Percentiles rank a stretch among this genome's conserved stretches.
These are phyloP conservation scores for Endogone sp. DNA, from an alignment of 192 early-diverging fungal genomes.

Conservation along the genomic window DNA sequence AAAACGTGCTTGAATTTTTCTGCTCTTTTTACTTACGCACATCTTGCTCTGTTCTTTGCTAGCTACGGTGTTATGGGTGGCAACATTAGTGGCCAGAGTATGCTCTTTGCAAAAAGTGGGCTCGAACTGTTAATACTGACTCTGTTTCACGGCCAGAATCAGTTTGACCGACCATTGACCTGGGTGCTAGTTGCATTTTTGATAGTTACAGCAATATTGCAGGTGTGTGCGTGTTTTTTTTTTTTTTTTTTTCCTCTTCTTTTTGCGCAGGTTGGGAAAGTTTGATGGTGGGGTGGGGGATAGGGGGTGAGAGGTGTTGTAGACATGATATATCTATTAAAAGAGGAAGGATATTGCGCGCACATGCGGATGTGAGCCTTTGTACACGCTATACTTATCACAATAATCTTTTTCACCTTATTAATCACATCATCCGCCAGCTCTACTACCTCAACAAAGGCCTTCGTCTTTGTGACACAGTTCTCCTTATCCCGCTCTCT, in stretches of 20 bases:
- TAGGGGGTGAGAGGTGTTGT: too few species aligned
- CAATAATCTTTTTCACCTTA: background rate
- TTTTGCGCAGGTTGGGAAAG: too few species aligned
- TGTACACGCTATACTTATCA: background rate
- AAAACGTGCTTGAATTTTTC: background rate
- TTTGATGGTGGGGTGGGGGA: too few species aligned
- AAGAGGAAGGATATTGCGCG: too few species aligned
- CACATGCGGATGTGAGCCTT: conserved; percentile 45
- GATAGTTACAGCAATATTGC: conserved; percentile 44
- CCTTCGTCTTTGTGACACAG: conserved; percentile 67
- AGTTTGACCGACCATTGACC: conserved; percentile 65
- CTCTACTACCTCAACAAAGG: conserved; percentile 77
- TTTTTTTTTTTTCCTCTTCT: too few species aligned
- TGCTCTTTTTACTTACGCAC: background rate
- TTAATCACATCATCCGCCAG: conserved; percentile 23
- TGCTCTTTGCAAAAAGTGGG: conserved; percentile 76
- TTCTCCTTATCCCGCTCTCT: conserved; percentile 68
- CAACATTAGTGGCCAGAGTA: conserved; percentile 66
- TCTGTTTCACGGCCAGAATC: conserved; percentile 50
- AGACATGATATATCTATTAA: too few species aligned
- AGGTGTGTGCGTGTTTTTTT: conserved; percentile 40
- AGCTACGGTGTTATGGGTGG: conserved; percentile 66
- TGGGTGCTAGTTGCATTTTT: conserved; percentile 61
- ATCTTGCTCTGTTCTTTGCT: background rate
- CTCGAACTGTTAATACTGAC: conserved; percentile 67